Evolutionary conservation across 1,284 basidiomycete genomes (phyloP).

Genomic region (Boletus semigastroideus): DNA sequence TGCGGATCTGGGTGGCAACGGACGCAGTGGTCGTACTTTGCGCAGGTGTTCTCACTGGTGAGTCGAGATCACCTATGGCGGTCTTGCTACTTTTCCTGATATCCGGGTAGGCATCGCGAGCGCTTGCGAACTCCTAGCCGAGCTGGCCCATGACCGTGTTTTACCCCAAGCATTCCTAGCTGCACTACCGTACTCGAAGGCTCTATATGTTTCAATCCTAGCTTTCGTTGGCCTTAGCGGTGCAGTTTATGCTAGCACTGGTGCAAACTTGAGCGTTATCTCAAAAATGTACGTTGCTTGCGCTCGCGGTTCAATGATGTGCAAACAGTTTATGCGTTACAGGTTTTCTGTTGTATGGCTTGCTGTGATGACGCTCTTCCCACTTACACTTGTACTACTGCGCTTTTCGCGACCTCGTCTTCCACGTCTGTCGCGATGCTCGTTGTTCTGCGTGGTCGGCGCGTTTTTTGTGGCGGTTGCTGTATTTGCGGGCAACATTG

Average conservation of each 20-base stretch:
- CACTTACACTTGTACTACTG: constrained; percentile 56
- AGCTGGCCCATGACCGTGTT: constrained; percentile 58
- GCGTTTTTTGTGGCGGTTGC: constrained; percentile 45
- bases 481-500: constrained; percentile 61
- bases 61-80: background rate
- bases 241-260: constrained; percentile 58
- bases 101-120: constrained; percentile 49
- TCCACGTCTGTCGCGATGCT: constrained; percentile 42
- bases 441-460: constrained; percentile 39
- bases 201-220: constrained; percentile 54
- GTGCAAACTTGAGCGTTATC: constrained; percentile 50
- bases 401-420: constrained; percentile 65
- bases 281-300: constrained; percentile 51
- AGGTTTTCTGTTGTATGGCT: constrained; percentile 67
- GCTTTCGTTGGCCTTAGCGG: constrained; percentile 52
- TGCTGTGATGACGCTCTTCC: constrained; percentile 62
- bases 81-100: background rate
- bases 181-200: constrained; percentile 48
- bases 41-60: constrained; percentile 68
- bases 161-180: constrained; percentile 54
- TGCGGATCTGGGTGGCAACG: constrained; percentile 57
- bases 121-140: constrained; percentile 57
- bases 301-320: background rate
- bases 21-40: constrained; percentile 68
- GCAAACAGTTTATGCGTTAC: background rate